phyloP scores from a whole-genome alignment of 2,329 filamentous ascomycete genomes.

The Leptographium galeiforme region DNA sequence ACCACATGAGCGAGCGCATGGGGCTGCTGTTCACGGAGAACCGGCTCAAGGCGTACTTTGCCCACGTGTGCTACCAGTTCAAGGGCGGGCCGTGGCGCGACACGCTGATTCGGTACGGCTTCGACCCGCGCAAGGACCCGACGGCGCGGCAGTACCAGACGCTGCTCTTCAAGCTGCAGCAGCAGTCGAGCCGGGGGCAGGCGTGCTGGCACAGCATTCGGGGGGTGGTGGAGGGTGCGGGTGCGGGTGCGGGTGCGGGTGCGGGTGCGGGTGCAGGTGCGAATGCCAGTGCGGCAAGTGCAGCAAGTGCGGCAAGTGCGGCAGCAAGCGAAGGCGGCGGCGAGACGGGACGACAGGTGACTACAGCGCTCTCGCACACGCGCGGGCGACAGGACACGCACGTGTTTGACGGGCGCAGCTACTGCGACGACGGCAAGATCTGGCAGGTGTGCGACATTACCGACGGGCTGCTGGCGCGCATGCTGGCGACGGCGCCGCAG shows the following conservation, averaged over 20 bases:
- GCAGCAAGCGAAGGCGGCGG: slow-evolving; percentile 1
- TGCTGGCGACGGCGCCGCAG: slow-evolving; percentile 52
- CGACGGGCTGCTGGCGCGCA: slow-evolving; percentile 55
- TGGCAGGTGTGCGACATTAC: slow-evolving; percentile 92
- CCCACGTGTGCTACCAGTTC: slow-evolving; percentile 86
- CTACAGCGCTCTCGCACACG: neutral
- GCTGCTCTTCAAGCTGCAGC: slow-evolving; percentile 65
- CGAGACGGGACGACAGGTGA: neutral
- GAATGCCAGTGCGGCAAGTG: neutral
- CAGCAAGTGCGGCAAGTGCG: neutral
- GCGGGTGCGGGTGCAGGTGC: slow-evolving; percentile 9
- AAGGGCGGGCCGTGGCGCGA: slow-evolving; percentile 86
- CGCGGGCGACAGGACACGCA: slow-evolving; percentile 41
- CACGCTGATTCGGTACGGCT: slow-evolving; percentile 68
- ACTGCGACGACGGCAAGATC: slow-evolving; percentile 70
- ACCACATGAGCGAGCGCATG: slow-evolving; percentile 43
- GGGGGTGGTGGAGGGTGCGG: neutral
- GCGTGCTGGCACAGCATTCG: slow-evolving; percentile 19
- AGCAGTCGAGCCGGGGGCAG: slow-evolving; percentile 30
- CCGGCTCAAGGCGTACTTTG: slow-evolving; percentile 59
- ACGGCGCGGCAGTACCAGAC: slow-evolving; percentile 78
- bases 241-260: slow-evolving; percentile 10
- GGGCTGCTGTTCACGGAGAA: slow-evolving; percentile 26
- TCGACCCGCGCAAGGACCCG: slow-evolving; percentile 70
- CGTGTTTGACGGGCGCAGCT: slow-evolving; percentile 66